These are phyloP conservation scores for Diaporthe amygdali DNA, from an alignment of 2,329 filamentous ascomycete genomes.

Conservation along the genomic window DNA sequence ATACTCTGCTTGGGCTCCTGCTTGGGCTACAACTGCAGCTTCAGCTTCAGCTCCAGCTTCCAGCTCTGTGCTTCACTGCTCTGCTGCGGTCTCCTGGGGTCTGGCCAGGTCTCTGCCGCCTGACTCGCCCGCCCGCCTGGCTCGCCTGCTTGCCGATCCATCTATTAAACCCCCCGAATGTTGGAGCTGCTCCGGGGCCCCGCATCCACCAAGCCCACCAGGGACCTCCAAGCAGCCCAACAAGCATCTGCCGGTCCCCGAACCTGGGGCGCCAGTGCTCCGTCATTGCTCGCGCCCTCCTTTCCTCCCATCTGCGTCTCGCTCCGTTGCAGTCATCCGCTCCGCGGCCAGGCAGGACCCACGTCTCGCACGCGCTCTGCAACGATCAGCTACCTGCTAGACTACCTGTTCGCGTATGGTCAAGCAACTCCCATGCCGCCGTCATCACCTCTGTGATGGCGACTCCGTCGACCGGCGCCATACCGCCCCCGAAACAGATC, in stretches of 20 bases:
- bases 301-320: neutral
- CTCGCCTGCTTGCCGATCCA: neutral
- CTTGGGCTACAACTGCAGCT: neutral
- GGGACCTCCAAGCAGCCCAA: neutral
- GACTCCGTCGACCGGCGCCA: constrained; percentile 47
- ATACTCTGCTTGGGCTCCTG: neutral
- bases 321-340: neutral
- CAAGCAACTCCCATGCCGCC: constrained; percentile 11
- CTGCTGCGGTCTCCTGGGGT: too few relatives aligned
- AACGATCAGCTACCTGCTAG: neutral
- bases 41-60: neutral
- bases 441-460: constrained; percentile 45
- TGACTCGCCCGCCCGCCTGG: neutral
- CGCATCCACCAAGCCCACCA: constrained; percentile 1
- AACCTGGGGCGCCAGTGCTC: constrained; percentile 13
- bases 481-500: constrained; percentile 63
- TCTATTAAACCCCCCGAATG: neutral
- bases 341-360: constrained; percentile 11
- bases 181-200: constrained; percentile 3
- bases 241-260: constrained; percentile 8
- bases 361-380: constrained; percentile 12
- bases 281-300: constrained; percentile 6
- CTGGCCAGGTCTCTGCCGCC: neutral
- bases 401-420: constrained; percentile 8
- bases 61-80: too few relatives aligned